Evolutionary conservation across 2,329 filamentous ascomycete genomes (phyloP).

Genomic region (Hypoxylon sp.): DNA sequence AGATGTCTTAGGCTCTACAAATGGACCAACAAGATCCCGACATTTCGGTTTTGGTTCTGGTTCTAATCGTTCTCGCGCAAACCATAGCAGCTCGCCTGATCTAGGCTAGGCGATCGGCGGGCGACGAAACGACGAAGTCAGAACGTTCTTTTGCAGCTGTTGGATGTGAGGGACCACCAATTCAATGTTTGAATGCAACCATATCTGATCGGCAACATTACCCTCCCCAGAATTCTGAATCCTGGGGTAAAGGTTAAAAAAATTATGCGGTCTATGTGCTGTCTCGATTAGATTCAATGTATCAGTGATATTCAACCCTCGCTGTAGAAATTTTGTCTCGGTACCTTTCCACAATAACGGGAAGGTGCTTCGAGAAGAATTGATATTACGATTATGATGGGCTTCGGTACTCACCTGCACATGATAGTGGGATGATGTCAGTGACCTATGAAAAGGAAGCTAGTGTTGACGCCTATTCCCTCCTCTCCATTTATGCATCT

Average conservation of each 20-base stretch:
- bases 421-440: constrained; percentile 45
- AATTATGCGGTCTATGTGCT: constrained; percentile 1
- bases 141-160: constrained; percentile 29
- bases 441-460: constrained; percentile 31
- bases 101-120: constrained; percentile 31
- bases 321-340: constrained; percentile 37
- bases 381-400: not conserved
- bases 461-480: constrained; percentile 28
- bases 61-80: constrained; percentile 36
- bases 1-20: constrained; percentile 33
- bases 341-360: constrained; percentile 11
- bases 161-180: constrained; percentile 26
- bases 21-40: constrained; percentile 38
- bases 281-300: constrained; percentile 13
- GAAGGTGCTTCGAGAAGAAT: constrained; percentile 21
- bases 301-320: constrained; percentile 25
- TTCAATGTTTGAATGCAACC: constrained; percentile 40
- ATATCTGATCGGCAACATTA: constrained; percentile 29
- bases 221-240: constrained; percentile 25
- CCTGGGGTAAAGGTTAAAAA: constrained; percentile 37
- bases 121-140: constrained; percentile 20
- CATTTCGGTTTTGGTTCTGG: constrained; percentile 31
- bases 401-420: constrained; percentile 30
- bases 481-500: constrained; percentile 35
- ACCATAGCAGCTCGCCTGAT: constrained; percentile 32